These are phyloP conservation scores for Globisporangium spinosum DNA, from an alignment of 352 stramenopile genomes.

Conservation along the genomic window DNA sequence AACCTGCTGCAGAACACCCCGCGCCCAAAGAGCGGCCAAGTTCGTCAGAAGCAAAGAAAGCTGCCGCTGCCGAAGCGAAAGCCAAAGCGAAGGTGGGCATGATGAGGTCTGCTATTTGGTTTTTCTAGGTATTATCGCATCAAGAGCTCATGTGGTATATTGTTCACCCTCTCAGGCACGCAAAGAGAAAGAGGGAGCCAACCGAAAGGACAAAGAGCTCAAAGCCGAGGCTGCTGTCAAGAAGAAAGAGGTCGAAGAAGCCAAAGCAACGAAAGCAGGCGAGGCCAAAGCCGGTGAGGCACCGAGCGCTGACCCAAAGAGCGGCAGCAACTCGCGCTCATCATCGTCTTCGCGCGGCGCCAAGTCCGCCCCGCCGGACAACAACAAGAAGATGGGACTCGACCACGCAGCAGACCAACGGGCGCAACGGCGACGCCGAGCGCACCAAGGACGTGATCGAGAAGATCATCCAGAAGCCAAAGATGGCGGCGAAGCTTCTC, in stretches of 20 bases:
- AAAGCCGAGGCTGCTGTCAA: constrained; percentile 32
- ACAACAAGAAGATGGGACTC: constrained; percentile 51
- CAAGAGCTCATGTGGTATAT: not conserved
- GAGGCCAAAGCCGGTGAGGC: constrained; percentile 15
- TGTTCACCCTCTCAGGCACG: constrained; percentile 16
- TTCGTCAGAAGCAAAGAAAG: constrained; percentile 33
- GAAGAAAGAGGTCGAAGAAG: constrained; percentile 13
- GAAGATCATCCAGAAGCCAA: constrained; percentile 80
- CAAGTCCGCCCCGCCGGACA: constrained; percentile 32
- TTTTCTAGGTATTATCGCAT: not conserved
- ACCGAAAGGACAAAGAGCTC: constrained; percentile 26
- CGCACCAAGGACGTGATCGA: constrained; percentile 72
- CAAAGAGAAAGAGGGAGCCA: constrained; percentile 31
- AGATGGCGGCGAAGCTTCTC: constrained; percentile 82
- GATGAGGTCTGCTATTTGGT: not conserved
- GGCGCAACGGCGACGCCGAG: constrained; percentile 77
- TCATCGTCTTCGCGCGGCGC: constrained; percentile 23
- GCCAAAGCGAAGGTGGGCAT: constrained; percentile 20
- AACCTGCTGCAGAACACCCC: constrained; percentile 25
- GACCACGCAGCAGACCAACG: constrained; percentile 49
- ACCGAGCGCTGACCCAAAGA: constrained; percentile 33
- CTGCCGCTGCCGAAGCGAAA: constrained; percentile 46
- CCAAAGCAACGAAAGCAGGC: constrained; percentile 17
- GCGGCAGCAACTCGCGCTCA: constrained; percentile 19
- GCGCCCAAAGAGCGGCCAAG: constrained; percentile 40